A percentile compares a stretch with the other conserved stretches of the same genome.
phyloP scores from a whole-genome alignment of 768 basidiomycete genomes.

The Dictyophora rubrovolvata region DNA sequence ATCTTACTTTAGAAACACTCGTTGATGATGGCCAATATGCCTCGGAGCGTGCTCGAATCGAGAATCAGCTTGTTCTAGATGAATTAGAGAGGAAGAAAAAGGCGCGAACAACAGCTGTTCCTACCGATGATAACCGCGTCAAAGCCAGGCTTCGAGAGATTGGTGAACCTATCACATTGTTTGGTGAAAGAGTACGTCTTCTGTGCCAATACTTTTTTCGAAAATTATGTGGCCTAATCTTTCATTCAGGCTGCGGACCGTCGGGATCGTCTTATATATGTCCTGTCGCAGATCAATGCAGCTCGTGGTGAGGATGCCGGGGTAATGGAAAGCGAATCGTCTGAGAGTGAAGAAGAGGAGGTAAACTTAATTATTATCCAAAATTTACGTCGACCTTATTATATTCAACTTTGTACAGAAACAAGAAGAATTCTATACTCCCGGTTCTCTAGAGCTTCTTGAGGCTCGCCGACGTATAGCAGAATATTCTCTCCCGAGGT shows the following conservation, averaged over 20 bases:
- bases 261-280: slow-evolving; percentile 89
- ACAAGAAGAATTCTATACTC: slow-evolving; percentile 95
- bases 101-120: slow-evolving; percentile 85
- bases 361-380: slow-evolving; percentile 11
- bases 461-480: slow-evolving; percentile 80
- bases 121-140: slow-evolving; percentile 93
- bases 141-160: slow-evolving; percentile 82
- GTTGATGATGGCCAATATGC: slow-evolving; percentile 74
- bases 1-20: slow-evolving; percentile 66
- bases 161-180: slow-evolving; percentile 94
- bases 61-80: slow-evolving; percentile 82
- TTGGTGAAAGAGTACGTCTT: slow-evolving; percentile 82
- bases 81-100: slow-evolving; percentile 98
- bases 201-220: slow-evolving; percentile 15
- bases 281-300: slow-evolving; percentile 87
- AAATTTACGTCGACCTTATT: neutral
- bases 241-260: slow-evolving; percentile 77
- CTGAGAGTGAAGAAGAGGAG: slow-evolving; percentile 71
- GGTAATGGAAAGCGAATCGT: slow-evolving; percentile 59
- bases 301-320: slow-evolving; percentile 68
- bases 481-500: slow-evolving; percentile 94
- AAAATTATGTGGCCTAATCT: slow-evolving; percentile 7
- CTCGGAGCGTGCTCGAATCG: slow-evolving; percentile 62
- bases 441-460: slow-evolving; percentile 78
- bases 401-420: neutral